These are phyloP conservation scores for Neofusicoccum umdonicola DNA, from an alignment of 2,329 filamentous ascomycete species.

Conservation along the genomic window DNA sequence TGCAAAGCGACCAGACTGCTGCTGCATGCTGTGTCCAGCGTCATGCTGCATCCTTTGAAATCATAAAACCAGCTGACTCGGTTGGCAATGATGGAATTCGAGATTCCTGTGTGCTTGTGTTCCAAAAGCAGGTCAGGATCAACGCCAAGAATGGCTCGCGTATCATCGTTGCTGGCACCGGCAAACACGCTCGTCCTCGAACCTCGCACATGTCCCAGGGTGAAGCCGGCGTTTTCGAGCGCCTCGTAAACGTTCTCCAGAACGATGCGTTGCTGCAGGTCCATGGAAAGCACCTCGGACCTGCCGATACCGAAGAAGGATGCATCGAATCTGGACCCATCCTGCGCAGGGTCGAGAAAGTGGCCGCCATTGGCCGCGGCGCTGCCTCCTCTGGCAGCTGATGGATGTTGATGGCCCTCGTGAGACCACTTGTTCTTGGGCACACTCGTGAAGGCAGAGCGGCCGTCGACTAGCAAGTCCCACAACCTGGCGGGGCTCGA, in stretches of 20 bases:
- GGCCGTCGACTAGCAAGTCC: slow-evolving; percentile 24
- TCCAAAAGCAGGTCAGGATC: slow-evolving; percentile 6
- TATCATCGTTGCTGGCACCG: slow-evolving; percentile 21
- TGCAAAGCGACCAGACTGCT: slow-evolving; percentile 29
- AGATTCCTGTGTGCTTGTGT: background rate
- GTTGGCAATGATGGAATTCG: slow-evolving; percentile 24
- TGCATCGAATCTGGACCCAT: slow-evolving; percentile 21
- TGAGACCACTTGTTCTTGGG: slow-evolving; percentile 31
- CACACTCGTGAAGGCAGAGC: background rate
- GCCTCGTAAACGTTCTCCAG: slow-evolving; percentile 36
- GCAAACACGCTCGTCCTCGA: slow-evolving; percentile 18
- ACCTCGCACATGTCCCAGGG: slow-evolving; percentile 20
- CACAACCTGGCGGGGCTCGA: slow-evolving; percentile 33
- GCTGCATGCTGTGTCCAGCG: slow-evolving; percentile 35
- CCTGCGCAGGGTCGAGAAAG: slow-evolving; percentile 19
- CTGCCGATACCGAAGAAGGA: slow-evolving; percentile 22
- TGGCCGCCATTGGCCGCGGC: slow-evolving; percentile 6
- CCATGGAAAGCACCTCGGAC: slow-evolving; percentile 26
- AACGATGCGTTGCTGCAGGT: slow-evolving; percentile 27
- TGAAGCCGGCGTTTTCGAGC: slow-evolving; percentile 37
- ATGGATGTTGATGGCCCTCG: slow-evolving; percentile 30
- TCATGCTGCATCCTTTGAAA: slow-evolving; percentile 26
- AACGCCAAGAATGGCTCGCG: slow-evolving; percentile 14
- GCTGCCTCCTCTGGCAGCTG: slow-evolving; percentile 8
- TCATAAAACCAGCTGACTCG: slow-evolving; percentile 14